phyloP scores from a whole-genome alignment of 352 stramenopile species.

The Pythium dissimile region DNA sequence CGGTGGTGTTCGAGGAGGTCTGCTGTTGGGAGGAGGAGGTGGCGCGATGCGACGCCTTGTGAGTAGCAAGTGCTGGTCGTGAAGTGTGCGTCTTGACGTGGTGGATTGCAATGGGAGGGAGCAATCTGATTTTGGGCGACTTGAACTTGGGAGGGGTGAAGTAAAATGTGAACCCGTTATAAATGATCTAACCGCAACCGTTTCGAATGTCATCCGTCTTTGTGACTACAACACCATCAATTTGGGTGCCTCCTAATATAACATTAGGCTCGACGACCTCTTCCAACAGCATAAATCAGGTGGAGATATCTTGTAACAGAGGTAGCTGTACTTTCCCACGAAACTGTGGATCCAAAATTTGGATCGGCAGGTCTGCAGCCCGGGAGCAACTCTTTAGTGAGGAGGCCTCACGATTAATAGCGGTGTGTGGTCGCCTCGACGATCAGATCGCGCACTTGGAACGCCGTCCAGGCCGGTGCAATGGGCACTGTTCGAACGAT shows the following conservation, averaged over 20 bases:
- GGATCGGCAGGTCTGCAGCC: no score
- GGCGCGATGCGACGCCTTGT: no score
- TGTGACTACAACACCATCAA: background rate
- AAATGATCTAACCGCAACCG: no score
- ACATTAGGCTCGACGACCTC: no score
- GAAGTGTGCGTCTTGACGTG: background rate
- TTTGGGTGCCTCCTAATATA: no score
- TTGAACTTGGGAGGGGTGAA: conserved; percentile 13
- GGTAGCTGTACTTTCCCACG: no score
- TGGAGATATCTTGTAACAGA: background rate
- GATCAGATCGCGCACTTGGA: conserved; percentile 36
- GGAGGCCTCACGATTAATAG: no score
- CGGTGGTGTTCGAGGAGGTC: background rate
- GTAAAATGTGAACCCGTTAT: background rate
- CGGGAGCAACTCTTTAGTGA: no score
- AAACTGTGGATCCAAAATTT: no score
- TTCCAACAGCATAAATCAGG: conserved; percentile 1
- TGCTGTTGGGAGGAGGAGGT: background rate
- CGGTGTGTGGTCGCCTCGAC: background rate
- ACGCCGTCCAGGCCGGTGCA: conserved; percentile 35
- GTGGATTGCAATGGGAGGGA: background rate
- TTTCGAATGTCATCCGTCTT: background rate
- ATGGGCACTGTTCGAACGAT: conserved; percentile 32
- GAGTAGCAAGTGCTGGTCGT: no score
- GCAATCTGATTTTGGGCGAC: conserved; percentile 7